Evolutionary conservation across 805 yeast species (phyloP), one percentile per base, ranked within the genome.

Genomic region (Isabelozyma gotoi): DNA sequence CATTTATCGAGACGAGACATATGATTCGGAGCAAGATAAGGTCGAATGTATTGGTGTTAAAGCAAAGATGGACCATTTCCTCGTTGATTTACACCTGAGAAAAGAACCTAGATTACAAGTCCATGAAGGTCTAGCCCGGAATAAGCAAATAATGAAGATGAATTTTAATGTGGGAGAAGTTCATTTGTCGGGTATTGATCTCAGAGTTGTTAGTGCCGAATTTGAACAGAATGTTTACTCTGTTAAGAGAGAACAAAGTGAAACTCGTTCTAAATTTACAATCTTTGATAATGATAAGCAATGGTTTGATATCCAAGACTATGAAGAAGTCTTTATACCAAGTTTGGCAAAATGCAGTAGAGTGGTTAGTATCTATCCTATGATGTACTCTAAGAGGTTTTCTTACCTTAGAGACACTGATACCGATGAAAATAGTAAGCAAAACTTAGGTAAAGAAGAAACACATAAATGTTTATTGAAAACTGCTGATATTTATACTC

Each of bases 151-250:
- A 12, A 68, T 76, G 73, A 78, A 74, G 46, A 74, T 84, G 76
- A 77, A 74, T 49, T 82, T 86, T 67, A 74, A 79, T 50, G 68
- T 80, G 36, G 92, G 90, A n/a, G 83, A 83, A 48, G 74, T 84
- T 5, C 75, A 71, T 17, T 57, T 82, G 12, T 52, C 67, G 2
- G 74, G 75, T 16, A 75, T 85, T 38, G 94, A 85, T 57, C 62
- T 85, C 35, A 66, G 92, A 49, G 70, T 78, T 0, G 55, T 84
- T n/a, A 63, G 71, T 19, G 82, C 80, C 0, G 50, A 55, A 3
- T 80, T 82, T 47, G 57, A 60, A 21, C 67, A 63, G 36, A 55
- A 66, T 32, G 18, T 62, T 1, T 67, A 66, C 44, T 33, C 42
- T 18, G 41, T 36, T 4, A 38, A 33, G 7, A 31, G 15, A 10